phyloP scores from a whole-genome alignment of 495 filamentous ascomycete species.

The Daldinia decipiens region DNA sequence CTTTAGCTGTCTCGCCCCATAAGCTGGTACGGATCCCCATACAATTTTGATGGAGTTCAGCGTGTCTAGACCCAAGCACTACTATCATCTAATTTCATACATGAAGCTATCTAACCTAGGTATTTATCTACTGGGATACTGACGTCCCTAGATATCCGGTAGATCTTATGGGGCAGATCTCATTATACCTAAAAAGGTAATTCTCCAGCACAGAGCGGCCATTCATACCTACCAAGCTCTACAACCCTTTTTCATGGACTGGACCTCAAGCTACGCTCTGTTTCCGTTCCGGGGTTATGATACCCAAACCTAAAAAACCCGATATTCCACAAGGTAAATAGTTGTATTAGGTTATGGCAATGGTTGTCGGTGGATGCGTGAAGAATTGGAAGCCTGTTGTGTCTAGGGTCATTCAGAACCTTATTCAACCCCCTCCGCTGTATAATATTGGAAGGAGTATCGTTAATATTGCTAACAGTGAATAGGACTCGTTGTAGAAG shows the following conservation, averaged over 20 bases:
- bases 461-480: not conserved
- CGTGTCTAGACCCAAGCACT: not conserved
- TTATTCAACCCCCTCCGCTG: not conserved
- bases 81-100: not conserved
- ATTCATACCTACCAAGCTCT: not conserved
- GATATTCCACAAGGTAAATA: constrained; percentile 5
- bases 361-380: not conserved
- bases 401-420: not conserved
- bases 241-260: not conserved
- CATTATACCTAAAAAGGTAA: not conserved
- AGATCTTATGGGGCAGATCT: constrained; percentile 19
- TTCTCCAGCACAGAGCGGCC: not conserved
- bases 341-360: constrained; percentile 12
- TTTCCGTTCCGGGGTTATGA: not conserved
- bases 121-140: not conserved
- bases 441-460: not conserved
- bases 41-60: not conserved
- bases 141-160: constrained; percentile 7
- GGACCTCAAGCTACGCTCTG: not conserved
- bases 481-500: not conserved
- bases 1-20: not conserved
- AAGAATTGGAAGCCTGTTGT: not conserved
- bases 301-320: constrained; percentile 8
- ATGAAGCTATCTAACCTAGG: not conserved
- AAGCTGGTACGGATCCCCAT: not conserved